Evolutionary conservation across 306 rosid genomes (phyloP), one percentile per base, ranked within the genome.

Genomic region (Begonia masoniana): DNA sequence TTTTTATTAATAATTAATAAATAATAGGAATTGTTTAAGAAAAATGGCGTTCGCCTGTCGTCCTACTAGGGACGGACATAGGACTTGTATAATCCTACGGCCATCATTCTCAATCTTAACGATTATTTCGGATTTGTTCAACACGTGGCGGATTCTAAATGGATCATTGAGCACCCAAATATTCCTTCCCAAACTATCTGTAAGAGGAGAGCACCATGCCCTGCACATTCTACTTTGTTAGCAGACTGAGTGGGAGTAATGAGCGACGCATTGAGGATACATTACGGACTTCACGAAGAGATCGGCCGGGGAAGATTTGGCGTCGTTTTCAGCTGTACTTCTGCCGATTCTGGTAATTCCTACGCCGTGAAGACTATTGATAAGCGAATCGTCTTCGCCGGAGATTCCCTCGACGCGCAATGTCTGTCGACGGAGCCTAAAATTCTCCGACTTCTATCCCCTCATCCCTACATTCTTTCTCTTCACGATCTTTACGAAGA

Each of bases 261-360:
- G 95, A 81, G 68, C 56, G 51, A 74, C 19, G 61, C 51, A 19
- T 76, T 85, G 10, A 62, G 47, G 43, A 64, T 61, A 56, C 73
- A 74, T 57, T 84, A 76, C 70, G 73, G 52, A 47, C 57, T 81
- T 12, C 56, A 49, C 24, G 72, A 45, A 41, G 89, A 85, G 78
- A 55, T 85, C 47, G 84, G 83, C 50, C 76, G 80, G 16, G 95
- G 89, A 49, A 61, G 80, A 67, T 85, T 85, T 59, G 89, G 95
- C 51, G 64, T 66, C 47, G 95, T 85, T 51, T 81, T 12, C 69
- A 71, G 73, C 41, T 82, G 89, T 41, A 12, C 49, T 3, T 67
- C 77, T 10, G 9, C 5, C 4, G 24, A 64, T 15, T 26, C 68
- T 54, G 79, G 56, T 31, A 50, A 14, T 4, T 50, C 17, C 12